These are phyloP conservation scores for Terfezia claveryi DNA, from an alignment of 495 filamentous ascomycete genomes.

Conservation along the genomic window DNA sequence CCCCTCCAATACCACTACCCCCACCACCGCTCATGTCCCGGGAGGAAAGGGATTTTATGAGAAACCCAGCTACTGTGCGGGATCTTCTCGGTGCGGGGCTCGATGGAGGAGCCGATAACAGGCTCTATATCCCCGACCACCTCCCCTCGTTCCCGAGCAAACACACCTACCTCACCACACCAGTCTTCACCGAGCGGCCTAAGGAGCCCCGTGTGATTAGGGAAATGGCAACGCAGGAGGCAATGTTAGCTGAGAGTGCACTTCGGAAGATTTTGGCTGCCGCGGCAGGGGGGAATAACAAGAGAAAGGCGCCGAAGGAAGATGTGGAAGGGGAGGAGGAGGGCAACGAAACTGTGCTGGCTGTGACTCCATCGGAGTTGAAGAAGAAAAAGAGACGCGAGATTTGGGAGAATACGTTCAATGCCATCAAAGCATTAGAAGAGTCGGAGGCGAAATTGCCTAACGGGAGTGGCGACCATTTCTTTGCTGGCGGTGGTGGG, in stretches of 20 bases:
- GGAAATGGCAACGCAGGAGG: conserved; percentile 50
- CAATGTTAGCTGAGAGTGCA: conserved; percentile 50
- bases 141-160: conserved; percentile 50
- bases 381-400: conserved; percentile 17
- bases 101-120: conserved; percentile 29
- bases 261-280: conserved; percentile 40
- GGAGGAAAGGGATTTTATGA: neutral
- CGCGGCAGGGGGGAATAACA: conserved; percentile 16
- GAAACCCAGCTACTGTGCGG: neutral
- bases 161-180: conserved; percentile 50
- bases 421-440: conserved; percentile 7
- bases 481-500: neutral
- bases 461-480: neutral
- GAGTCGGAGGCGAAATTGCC: neutral
- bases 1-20: conserved; percentile 24
- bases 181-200: conserved; percentile 42
- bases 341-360: neutral
- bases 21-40: conserved; percentile 27
- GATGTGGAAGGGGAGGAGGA: conserved; percentile 19
- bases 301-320: conserved; percentile 17
- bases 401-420: conserved; percentile 21
- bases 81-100: conserved; percentile 34
- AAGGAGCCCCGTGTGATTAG: conserved; percentile 48
- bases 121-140: conserved; percentile 38
- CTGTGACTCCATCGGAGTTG: neutral